Conservation (phyloP, 257 asterid genomes). For the Solanum habrochaites region DNA sequence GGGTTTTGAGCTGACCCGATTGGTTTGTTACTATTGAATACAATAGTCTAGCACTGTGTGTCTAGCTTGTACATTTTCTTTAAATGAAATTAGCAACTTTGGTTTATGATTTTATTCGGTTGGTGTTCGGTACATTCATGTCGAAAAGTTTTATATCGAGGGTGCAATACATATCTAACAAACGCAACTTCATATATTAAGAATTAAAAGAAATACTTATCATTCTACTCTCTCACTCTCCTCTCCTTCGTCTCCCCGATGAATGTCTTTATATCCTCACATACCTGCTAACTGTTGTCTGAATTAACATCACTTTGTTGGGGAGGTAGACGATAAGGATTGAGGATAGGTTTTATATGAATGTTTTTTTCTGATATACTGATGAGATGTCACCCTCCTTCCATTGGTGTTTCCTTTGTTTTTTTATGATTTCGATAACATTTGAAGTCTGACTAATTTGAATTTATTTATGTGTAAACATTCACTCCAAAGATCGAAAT, state of each 20-base stretch:
- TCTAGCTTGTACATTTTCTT: constrained; percentile 17
- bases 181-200: not conserved
- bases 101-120: not conserved
- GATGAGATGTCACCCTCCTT: not conserved
- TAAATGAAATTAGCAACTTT: not conserved
- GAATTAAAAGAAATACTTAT: not conserved
- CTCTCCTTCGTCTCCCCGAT: not conserved
- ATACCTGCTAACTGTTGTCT: not conserved
- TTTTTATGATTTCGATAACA: not conserved
- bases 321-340: not conserved
- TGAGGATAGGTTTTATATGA: not conserved
- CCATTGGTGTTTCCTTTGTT: not conserved
- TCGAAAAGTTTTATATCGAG: not conserved
- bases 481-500: not conserved
- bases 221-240: no score
- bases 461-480: not conserved
- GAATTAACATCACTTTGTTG: not conserved
- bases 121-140: not conserved
- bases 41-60: constrained; percentile 6
- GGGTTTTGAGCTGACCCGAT: constrained; percentile 45
- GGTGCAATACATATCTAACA: not conserved
- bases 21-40: constrained; percentile 14
- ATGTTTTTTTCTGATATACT: not conserved
- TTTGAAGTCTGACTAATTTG: not conserved
- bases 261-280: not conserved